Conservation (phyloP, 1,284 basidiomycete species). For the Moniliophthora roreri region DNA sequence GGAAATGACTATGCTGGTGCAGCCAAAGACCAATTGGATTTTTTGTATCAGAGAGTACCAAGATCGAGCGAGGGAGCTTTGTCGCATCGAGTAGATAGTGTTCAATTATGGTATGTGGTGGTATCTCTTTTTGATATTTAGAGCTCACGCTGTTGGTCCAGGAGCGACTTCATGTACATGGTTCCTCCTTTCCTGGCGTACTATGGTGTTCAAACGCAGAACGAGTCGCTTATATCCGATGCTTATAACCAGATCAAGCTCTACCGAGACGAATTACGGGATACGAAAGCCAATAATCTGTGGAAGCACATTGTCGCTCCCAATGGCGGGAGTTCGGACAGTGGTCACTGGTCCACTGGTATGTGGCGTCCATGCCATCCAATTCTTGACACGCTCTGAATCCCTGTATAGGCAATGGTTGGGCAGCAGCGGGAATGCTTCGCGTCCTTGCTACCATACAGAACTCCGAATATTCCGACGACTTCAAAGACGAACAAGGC, state of each 20-base stretch:
- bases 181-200: conserved; percentile 91
- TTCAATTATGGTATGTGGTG: conserved; percentile 66
- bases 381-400: not conserved
- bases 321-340: not conserved
- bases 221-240: conserved; percentile 64
- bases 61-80: conserved; percentile 75
- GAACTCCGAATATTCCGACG: conserved; percentile 53
- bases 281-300: conserved; percentile 45
- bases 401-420: conserved; percentile 65
- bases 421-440: conserved; percentile 85
- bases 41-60: conserved; percentile 66
- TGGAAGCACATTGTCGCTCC: conserved; percentile 65
- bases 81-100: conserved; percentile 67
- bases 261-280: conserved; percentile 68
- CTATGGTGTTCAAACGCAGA: conserved; percentile 73
- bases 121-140: not conserved
- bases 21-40: conserved; percentile 72
- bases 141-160: conserved; percentile 23
- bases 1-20: conserved; percentile 64
- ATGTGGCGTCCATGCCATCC: not conserved
- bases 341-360: conserved; percentile 6
- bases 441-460: conserved; percentile 78
- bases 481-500: conserved; percentile 51
- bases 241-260: conserved; percentile 80
- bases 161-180: conserved; percentile 85